Percentiles rank a stretch among this genome's conserved stretches.
Conservation (phyloP, 2,329 filamentous ascomycete genomes). For the Colletotrichum abscissum region DNA sequence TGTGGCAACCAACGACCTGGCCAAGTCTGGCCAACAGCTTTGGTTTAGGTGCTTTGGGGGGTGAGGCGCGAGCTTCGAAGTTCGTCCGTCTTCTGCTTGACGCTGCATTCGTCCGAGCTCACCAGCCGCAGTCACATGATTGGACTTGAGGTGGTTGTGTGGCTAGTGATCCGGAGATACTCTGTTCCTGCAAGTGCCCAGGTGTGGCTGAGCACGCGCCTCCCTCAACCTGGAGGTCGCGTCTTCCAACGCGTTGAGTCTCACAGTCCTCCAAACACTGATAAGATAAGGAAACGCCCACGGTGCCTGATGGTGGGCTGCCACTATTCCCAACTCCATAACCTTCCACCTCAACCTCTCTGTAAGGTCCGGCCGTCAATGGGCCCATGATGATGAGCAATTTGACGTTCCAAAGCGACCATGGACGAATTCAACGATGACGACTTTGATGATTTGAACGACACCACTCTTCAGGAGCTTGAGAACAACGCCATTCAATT, state of each 20-base stretch:
- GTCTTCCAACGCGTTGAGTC: slow-evolving; percentile 3
- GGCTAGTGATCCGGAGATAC: neutral
- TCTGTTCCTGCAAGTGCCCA: neutral
- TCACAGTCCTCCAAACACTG: neutral
- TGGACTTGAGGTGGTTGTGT: neutral
- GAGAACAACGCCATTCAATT: slow-evolving; percentile 72
- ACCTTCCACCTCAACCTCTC: neutral
- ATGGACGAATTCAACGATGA: slow-evolving; percentile 74
- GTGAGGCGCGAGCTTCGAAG: slow-evolving; percentile 8
- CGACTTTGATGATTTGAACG: slow-evolving; percentile 70
- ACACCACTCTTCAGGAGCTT: slow-evolving; percentile 68
- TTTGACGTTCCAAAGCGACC: neutral
- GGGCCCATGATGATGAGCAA: neutral
- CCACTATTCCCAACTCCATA: slow-evolving; percentile 20
- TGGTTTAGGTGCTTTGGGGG: neutral
- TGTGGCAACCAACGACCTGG: neutral
- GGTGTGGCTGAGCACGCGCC: neutral
- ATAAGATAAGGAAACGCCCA: slow-evolving; percentile 26
- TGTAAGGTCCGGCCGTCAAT: neutral
- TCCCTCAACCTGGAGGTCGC: neutral
- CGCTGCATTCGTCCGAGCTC: neutral
- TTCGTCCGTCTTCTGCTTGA: neutral
- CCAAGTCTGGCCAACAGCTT: neutral
- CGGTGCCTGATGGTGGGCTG: neutral
- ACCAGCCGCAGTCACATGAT: neutral